These are phyloP conservation scores for Kwoniella sp. DNA, from an alignment of 768 basidiomycete genomes.

Conservation along the genomic window DNA sequence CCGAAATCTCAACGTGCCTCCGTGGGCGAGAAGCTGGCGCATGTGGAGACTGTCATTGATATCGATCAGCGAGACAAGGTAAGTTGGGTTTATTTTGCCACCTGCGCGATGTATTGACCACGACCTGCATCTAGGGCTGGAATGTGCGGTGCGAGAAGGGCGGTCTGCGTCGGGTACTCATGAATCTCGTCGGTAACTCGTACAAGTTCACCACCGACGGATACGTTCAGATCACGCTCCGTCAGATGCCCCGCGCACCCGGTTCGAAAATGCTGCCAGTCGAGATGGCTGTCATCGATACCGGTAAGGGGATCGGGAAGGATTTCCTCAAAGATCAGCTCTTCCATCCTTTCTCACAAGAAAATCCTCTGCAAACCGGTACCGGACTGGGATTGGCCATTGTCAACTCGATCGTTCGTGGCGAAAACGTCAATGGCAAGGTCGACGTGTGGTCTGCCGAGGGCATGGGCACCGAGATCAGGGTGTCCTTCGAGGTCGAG, in stretches of 20 bases:
- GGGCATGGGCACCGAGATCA: conserved; percentile 84
- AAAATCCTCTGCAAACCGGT: conserved; percentile 86
- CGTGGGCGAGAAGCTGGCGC: conserved; percentile 46
- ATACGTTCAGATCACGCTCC: conserved; percentile 77
- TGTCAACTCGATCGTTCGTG: conserved; percentile 84
- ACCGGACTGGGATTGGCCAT: conserved; percentile 93
- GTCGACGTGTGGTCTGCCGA: conserved; percentile 93
- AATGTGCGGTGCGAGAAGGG: conserved; percentile 81
- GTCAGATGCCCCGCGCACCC: conserved; percentile 63
- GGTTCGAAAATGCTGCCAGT: conserved; percentile 60
- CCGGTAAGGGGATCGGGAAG: conserved; percentile 92
- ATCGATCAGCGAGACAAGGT: conserved; percentile 70
- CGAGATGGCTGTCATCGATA: conserved; percentile 79
- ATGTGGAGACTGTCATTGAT: conserved; percentile 84
- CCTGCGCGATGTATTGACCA: neutral
- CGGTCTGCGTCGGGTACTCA: conserved; percentile 81
- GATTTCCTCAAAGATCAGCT: conserved; percentile 91
- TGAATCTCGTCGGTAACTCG: conserved; percentile 93
- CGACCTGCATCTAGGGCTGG: conserved; percentile 63
- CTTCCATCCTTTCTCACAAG: conserved; percentile 96
- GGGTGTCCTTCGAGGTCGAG: conserved; percentile 75
- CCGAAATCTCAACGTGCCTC: conserved; percentile 46
- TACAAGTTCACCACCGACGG: conserved; percentile 85
- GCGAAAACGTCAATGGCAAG: conserved; percentile 79
- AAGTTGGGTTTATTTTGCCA: conserved; percentile 31